Conservation (phyloP, 352 stramenopile genomes). For the Phytophthora chlamydospora region DNA sequence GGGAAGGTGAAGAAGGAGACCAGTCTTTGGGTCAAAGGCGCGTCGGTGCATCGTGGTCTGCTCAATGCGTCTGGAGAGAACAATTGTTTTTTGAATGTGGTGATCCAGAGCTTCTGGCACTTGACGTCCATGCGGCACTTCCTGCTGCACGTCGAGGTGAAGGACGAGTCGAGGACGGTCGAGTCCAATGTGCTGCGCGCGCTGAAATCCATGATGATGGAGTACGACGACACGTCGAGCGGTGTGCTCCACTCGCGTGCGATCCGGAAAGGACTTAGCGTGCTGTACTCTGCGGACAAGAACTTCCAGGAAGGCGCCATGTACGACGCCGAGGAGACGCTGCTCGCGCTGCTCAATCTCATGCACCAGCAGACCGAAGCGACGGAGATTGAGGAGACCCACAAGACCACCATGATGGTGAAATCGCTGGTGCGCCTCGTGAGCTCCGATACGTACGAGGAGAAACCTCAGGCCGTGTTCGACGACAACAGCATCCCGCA, state of each 20-base stretch:
- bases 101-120: conserved; percentile 93
- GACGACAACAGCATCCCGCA: conserved; percentile 89
- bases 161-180: conserved; percentile 68
- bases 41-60: conserved; percentile 80
- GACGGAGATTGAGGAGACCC: conserved; percentile 74
- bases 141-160: conserved; percentile 87
- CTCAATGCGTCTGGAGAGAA: conserved; percentile 87
- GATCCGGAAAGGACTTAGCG: conserved; percentile 85
- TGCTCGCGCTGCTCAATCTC: conserved; percentile 82
- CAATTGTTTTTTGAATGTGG: conserved; percentile 91
- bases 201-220: conserved; percentile 81
- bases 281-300: conserved; percentile 84
- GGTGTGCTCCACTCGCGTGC: conserved; percentile 75
- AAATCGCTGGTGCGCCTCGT: conserved; percentile 75
- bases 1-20: conserved; percentile 58
- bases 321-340: conserved; percentile 87
- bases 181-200: conserved; percentile 80
- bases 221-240: conserved; percentile 86
- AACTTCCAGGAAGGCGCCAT: conserved; percentile 90
- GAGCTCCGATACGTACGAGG: conserved; percentile 66
- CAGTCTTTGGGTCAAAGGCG: conserved; percentile 84
- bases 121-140: conserved; percentile 88
- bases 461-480: conserved; percentile 73
- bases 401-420: conserved; percentile 78
- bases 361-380: conserved; percentile 87